Conservation (phyloP, 306 rosid species). For the Begonia fuchsioides region DNA sequence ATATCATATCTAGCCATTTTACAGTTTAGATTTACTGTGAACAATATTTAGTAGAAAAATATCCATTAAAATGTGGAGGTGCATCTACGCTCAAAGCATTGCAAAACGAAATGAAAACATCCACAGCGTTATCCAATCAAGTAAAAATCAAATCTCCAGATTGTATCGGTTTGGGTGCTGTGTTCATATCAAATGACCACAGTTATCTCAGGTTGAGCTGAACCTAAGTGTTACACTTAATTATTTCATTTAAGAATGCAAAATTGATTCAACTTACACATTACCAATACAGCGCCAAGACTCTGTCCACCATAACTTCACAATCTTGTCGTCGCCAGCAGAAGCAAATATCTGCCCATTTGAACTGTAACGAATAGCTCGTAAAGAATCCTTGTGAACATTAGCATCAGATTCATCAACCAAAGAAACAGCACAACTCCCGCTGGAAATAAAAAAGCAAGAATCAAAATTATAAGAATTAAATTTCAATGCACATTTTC, state of each 20-base stretch:
- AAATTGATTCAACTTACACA: slow-evolving; percentile 28
- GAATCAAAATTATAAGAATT: not conserved
- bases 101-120: not conserved
- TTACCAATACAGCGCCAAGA: slow-evolving; percentile 61
- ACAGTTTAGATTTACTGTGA: too few species aligned
- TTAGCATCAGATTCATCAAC: slow-evolving; percentile 30
- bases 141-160: not conserved
- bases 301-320: slow-evolving; percentile 69
- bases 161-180: too few species aligned
- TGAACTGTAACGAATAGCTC: slow-evolving; percentile 65
- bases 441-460: slow-evolving; percentile 22
- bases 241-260: not conserved
- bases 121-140: slow-evolving; percentile 1
- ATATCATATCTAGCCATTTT: too few species aligned
- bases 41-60: too few species aligned
- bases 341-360: slow-evolving; percentile 63
- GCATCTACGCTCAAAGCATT: too few species aligned
- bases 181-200: too few species aligned
- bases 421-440: slow-evolving; percentile 34
- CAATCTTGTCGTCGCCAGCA: slow-evolving; percentile 82
- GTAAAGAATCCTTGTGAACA: slow-evolving; percentile 51
- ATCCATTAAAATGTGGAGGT: too few species aligned
- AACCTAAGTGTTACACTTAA: too few species aligned
- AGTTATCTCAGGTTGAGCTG: too few species aligned
- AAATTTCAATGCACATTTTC: too few species aligned